Evolutionary conservation across 2,329 filamentous ascomycete genomes (phyloP).

Genomic region (Metarhizium brunneum): DNA sequence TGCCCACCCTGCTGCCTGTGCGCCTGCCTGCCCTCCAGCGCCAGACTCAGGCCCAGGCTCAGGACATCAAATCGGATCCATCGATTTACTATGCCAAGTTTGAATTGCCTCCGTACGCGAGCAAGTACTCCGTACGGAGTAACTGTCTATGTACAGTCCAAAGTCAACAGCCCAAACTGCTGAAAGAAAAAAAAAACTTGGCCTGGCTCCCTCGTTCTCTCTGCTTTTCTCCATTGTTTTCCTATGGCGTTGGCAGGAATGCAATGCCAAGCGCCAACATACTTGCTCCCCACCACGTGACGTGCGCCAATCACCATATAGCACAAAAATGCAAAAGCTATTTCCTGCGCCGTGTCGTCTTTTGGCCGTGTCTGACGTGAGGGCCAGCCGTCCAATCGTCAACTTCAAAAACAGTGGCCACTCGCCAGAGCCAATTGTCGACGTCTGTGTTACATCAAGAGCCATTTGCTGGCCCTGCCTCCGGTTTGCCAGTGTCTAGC

Average conservation of each 20-base stretch:
- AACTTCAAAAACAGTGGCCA: not conserved
- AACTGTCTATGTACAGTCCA: too few species aligned
- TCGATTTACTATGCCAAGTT: too few species aligned
- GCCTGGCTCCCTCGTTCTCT: too few species aligned
- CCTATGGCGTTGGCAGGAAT: not conserved
- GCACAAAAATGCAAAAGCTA: not conserved
- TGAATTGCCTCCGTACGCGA: too few species aligned
- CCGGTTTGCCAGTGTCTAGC: not conserved
- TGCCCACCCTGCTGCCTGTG: too few species aligned
- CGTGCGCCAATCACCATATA: not conserved
- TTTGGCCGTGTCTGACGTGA: conserved; percentile 1
- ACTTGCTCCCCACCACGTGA: not conserved
- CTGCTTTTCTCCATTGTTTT: not conserved
- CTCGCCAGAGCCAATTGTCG: not conserved
- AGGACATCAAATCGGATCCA: too few species aligned
- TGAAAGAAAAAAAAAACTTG: too few species aligned
- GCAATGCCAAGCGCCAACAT: not conserved
- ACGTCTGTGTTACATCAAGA: not conserved
- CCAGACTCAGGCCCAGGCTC: too few species aligned
- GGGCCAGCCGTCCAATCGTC: not conserved
- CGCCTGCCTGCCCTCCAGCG: too few species aligned
- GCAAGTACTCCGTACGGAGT: too few species aligned
- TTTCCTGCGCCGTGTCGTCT: not conserved
- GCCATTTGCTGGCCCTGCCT: not conserved
- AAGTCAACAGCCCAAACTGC: too few species aligned